Base-by-base conservation (phyloP, 73 alveolate genomes). In the Paramecium sexaurelia region DNA sequence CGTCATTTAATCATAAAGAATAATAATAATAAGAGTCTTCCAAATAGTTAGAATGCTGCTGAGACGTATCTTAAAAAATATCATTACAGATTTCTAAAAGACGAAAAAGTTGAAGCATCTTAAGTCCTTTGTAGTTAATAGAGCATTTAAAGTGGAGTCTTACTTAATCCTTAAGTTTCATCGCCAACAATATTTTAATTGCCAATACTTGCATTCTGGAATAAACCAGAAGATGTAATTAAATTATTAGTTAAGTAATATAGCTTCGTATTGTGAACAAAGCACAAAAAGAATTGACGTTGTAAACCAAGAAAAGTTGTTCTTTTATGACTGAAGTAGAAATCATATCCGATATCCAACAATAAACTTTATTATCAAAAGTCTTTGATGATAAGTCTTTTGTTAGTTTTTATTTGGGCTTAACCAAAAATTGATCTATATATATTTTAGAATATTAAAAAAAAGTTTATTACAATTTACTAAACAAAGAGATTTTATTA, bases 161-260 rank as follows among this genome's bases (percentile, higher is more conserved):
- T 3, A 51, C 3, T 51, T 17, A 51, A 51, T 27, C n/a, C 41
- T 7, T 13, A 29, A 33, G 86, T 71, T 13, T 33, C 7, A 37
- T 27, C 55, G 4, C 39, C 9, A 33, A 71, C 9, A 2, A 9
- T 32, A 15, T 71, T 33, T 37, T 7, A 29, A 7, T 36, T 71
- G 17, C 86, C 86, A 7, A 3, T 71, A 2, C 20, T 71, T 13
- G 56, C 86, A 0, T 71, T 71, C 40, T 71, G 86, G 86, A 20
- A 36, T 35, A 71, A 37, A 71, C 55, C 55, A 33, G 86, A 71
- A 71, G 86, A 71, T 35, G 86, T 71, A 71, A 29, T 5, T 22
- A 3, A 17, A 15, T 22, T 17, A 51, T 51, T 51, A 4, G 3
- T 51, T 51, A 51, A 15, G 10, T 17, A 3, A 5, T 45, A 10